Conservation (phyloP, 2,329 filamentous ascomycete genomes). For the Xylariaceae sp. region DNA sequence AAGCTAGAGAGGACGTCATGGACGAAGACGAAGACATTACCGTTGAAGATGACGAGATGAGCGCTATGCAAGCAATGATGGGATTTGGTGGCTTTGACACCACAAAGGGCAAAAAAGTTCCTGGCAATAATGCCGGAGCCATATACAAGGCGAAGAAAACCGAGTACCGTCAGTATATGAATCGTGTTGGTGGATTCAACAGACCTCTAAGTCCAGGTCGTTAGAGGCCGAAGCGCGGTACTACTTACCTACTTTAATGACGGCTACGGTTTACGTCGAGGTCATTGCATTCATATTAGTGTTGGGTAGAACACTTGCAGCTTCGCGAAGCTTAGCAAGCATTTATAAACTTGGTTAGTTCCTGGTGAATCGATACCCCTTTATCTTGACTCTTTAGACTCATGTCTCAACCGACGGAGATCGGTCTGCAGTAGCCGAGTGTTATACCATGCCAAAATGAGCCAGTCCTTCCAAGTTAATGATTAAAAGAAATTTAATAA, state of each 20-base stretch:
- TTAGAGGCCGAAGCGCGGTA: slow-evolving; percentile 24
- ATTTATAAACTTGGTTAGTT: not conserved
- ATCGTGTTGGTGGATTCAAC: slow-evolving; percentile 82
- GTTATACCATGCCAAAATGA: no score
- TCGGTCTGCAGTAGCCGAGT: not conserved
- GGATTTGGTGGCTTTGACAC: slow-evolving; percentile 85
- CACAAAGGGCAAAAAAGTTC: slow-evolving; percentile 88
- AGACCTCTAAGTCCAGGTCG: slow-evolving; percentile 69
- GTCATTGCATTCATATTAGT: not conserved
- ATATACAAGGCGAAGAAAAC: slow-evolving; percentile 93
- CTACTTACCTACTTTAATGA: not conserved
- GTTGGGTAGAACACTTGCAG: not conserved
- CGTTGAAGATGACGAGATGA: slow-evolving; percentile 70
- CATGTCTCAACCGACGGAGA: not conserved
- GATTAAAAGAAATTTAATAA: no score
- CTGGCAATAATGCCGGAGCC: slow-evolving; percentile 82
- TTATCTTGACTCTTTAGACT: not conserved
- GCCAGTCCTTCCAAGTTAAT: no score
- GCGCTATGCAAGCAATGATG: slow-evolving; percentile 83
- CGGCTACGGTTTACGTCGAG: not conserved
- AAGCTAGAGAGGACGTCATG: slow-evolving; percentile 33
- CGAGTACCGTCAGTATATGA: slow-evolving; percentile 97
- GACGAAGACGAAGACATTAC: slow-evolving; percentile 49
- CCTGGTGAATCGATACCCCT: slow-evolving; percentile 13
- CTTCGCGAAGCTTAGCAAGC: not conserved